phyloP scores from a whole-genome alignment of 2,329 filamentous ascomycete genomes.

The Emergomyces orientalis region DNA sequence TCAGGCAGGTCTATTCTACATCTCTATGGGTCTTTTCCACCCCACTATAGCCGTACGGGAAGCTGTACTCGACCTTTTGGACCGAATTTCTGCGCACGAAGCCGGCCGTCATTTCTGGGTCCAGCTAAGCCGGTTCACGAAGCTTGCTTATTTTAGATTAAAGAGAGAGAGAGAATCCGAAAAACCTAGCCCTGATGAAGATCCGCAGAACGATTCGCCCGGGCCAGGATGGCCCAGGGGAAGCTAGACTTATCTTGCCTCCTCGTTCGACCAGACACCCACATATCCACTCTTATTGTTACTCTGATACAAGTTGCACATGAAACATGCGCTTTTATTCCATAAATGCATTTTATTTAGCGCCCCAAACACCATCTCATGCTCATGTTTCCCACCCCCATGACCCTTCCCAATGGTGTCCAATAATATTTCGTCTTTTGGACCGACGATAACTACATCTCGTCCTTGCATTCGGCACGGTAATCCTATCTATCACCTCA shows the following conservation, averaged over 20 bases:
- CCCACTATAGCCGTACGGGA: constrained; percentile 70
- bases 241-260: constrained; percentile 14
- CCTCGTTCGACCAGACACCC: neutral
- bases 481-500: neutral
- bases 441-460: neutral
- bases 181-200: constrained; percentile 16
- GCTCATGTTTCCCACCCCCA: neutral
- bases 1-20: constrained; percentile 80
- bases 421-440: neutral
- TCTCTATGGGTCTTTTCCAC: constrained; percentile 86
- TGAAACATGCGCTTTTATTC: neutral
- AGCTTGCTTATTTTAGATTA: constrained; percentile 72
- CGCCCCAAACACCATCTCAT: neutral
- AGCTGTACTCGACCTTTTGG: constrained; percentile 68
- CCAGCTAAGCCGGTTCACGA: constrained; percentile 75
- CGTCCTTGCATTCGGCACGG: neutral
- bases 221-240: constrained; percentile 16
- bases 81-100: constrained; percentile 74
- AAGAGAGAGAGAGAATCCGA: constrained; percentile 50
- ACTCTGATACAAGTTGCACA: neutral
- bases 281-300: neutral
- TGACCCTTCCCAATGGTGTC: neutral
- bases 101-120: constrained; percentile 92
- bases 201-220: constrained; percentile 23
- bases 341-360: neutral